Percentiles rank a stretch among this genome's conserved stretches.
Conservation (phyloP, 2,329 filamentous ascomycete species). For the Neofusicoccum umdonicola region DNA sequence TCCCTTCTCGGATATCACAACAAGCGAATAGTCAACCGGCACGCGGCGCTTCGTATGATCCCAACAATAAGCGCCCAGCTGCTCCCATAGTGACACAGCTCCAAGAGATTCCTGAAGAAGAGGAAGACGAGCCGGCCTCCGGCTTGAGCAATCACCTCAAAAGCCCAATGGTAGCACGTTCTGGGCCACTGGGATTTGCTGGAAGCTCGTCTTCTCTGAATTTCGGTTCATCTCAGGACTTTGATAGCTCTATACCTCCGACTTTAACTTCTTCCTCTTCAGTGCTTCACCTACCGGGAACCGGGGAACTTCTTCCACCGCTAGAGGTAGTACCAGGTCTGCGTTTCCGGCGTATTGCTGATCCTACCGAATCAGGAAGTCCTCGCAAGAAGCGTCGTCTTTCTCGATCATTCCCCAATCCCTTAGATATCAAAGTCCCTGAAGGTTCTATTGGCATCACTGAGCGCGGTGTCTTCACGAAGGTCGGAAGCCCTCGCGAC, state of each 20-base stretch:
- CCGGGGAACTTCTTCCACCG: neutral
- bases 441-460: constrained; percentile 11
- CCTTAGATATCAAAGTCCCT: neutral
- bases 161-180: neutral
- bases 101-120: neutral
- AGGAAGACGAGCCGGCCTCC: neutral
- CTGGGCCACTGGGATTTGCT: neutral
- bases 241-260: neutral
- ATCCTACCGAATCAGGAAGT: neutral
- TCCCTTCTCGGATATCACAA: neutral
- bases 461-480: constrained; percentile 14
- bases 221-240: neutral
- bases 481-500: neutral
- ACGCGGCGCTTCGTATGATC: neutral
- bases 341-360: neutral
- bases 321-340: neutral
- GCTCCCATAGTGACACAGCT: neutral
- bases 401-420: neutral
- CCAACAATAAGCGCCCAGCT: neutral
- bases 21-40: neutral
- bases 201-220: neutral
- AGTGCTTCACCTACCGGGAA: neutral
- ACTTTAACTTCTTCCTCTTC: neutral
- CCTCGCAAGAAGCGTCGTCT: constrained; percentile 6
- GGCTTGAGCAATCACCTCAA: neutral